Percentiles rank a stretch among this genome's conserved stretches.
Evolutionary conservation across 108 stramenopile genomes (phyloP).

Genomic region (Fistulifera pelliculosa): DNA sequence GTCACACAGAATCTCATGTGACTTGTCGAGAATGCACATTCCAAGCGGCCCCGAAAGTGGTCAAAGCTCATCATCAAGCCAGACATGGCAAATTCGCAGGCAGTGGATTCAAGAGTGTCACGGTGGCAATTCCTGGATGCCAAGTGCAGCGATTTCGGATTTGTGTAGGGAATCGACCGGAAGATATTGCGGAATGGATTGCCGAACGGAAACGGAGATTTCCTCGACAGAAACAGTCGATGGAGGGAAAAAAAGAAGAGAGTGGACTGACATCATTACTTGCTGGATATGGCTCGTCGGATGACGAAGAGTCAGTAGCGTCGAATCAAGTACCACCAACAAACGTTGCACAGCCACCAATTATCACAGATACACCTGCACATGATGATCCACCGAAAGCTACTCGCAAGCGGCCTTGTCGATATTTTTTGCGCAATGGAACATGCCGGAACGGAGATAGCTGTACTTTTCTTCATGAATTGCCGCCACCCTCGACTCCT

Average conservation of each 20-base stretch:
- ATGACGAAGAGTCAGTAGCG: slow-evolving; percentile 10
- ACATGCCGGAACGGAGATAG: slow-evolving; percentile 34
- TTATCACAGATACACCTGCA: not conserved
- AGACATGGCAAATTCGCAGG: slow-evolving; percentile 62
- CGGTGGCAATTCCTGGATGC: slow-evolving; percentile 67
- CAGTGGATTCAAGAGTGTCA: slow-evolving; percentile 73
- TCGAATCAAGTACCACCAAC: no score
- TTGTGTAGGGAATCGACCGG: slow-evolving; percentile 83
- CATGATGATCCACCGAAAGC: not conserved
- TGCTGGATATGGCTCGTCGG: slow-evolving; percentile 73
- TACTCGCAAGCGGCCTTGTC: slow-evolving; percentile 17
- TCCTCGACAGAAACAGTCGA: slow-evolving; percentile 23
- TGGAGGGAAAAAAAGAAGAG: not conserved
- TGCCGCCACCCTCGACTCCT: not conserved
- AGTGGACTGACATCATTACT: slow-evolving; percentile 47
- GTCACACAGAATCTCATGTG: slow-evolving; percentile 32
- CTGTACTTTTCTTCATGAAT: slow-evolving; percentile 40
- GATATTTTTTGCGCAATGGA: slow-evolving; percentile 39
- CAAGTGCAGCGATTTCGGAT: slow-evolving; percentile 66
- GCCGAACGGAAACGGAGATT: slow-evolving; percentile 66
- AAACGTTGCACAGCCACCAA: not conserved
- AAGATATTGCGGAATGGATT: slow-evolving; percentile 80
- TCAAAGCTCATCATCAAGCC: slow-evolving; percentile 42
- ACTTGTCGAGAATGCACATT: slow-evolving; percentile 40
- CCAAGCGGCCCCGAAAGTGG: slow-evolving; percentile 35